Evolutionary conservation across 495 filamentous ascomycete genomes (phyloP).

Genomic region (Penicillium simplicissimum): DNA sequence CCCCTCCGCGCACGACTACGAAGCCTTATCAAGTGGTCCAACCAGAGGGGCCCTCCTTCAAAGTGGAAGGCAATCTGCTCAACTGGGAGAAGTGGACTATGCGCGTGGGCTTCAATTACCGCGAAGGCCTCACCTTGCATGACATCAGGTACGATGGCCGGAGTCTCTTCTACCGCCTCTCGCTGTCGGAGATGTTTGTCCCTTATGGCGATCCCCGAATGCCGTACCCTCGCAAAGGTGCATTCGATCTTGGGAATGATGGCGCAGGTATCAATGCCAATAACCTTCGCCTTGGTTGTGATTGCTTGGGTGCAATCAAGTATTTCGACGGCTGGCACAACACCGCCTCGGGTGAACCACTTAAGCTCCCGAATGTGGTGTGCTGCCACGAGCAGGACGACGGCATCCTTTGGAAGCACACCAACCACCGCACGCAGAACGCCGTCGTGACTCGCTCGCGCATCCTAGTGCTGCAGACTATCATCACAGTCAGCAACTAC

Average conservation of each 20-base stretch:
- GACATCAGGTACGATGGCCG: constrained; percentile 67
- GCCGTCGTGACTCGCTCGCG: constrained; percentile 58
- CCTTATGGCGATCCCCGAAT: constrained; percentile 62
- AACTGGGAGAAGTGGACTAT: constrained; percentile 70
- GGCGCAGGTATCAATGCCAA: constrained; percentile 69
- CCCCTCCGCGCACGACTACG: constrained; percentile 53
- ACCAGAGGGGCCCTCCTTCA: constrained; percentile 75
- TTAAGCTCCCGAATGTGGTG: constrained; percentile 56
- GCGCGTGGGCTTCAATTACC: constrained; percentile 62
- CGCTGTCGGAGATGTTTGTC: constrained; percentile 76
- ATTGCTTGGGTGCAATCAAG: constrained; percentile 65
- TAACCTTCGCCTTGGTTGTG: constrained; percentile 58
- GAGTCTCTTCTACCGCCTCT: constrained; percentile 68
- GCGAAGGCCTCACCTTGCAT: constrained; percentile 64
- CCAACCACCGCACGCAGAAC: constrained; percentile 62
- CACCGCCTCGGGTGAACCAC: constrained; percentile 51
- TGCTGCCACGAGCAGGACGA: constrained; percentile 69
- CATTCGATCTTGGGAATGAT: constrained; percentile 70
- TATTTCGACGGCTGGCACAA: constrained; percentile 61
- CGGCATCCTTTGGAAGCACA: constrained; percentile 70
- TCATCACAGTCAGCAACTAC: constrained; percentile 81
- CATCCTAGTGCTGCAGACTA: constrained; percentile 66
- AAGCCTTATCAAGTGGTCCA: constrained; percentile 78
- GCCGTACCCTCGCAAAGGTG: constrained; percentile 65
- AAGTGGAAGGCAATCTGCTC: constrained; percentile 40